These are phyloP conservation scores for Diplocarpon mali DNA, from an alignment of 2,329 filamentous ascomycete genomes.

Conservation along the genomic window DNA sequence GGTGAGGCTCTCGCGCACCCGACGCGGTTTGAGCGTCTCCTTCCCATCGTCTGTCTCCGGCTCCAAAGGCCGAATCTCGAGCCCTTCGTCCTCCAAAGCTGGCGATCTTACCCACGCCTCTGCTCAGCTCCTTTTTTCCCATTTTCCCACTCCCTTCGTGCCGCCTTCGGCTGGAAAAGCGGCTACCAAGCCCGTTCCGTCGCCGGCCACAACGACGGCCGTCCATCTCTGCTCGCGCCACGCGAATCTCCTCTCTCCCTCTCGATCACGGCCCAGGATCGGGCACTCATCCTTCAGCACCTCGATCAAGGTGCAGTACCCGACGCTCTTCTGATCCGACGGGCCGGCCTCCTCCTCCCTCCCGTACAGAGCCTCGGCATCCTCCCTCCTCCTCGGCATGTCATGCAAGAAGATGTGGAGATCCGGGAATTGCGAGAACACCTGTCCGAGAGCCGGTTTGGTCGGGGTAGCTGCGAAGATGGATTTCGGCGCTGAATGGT, in stretches of 20 bases:
- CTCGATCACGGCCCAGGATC: slow-evolving; percentile 2
- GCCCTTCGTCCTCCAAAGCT: slow-evolving; percentile 29
- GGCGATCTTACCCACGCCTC: slow-evolving; percentile 11
- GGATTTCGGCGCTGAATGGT: slow-evolving; percentile 1
- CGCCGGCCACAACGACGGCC: slow-evolving; percentile 34
- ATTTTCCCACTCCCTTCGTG: slow-evolving; percentile 8
- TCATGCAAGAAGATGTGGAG: slow-evolving; percentile 41
- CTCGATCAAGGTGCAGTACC: slow-evolving; percentile 19
- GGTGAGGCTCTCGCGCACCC: too few species aligned
- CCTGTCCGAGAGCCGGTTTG: slow-evolving; percentile 33
- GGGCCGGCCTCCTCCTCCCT: slow-evolving; percentile 1
- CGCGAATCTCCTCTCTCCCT: slow-evolving; percentile 21
- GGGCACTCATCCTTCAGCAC: slow-evolving; percentile 25
- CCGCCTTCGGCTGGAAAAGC: slow-evolving; percentile 26
- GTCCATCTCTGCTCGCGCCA: slow-evolving; percentile 44
- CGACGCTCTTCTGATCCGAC: slow-evolving; percentile 8
- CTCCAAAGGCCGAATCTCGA: not conserved
- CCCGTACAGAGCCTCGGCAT: slow-evolving; percentile 30
- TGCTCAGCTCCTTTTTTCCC: slow-evolving; percentile 4
- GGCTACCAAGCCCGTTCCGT: slow-evolving; percentile 30
- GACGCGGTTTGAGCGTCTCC: not conserved
- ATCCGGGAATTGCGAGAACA: slow-evolving; percentile 44
- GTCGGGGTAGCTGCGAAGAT: slow-evolving; percentile 16
- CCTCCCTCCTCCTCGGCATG: slow-evolving; percentile 31
- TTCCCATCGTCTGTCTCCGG: not conserved